Evolutionary conservation across 169 alveolate species (phyloP).

Genomic region (Miamiensis avidus): DNA sequence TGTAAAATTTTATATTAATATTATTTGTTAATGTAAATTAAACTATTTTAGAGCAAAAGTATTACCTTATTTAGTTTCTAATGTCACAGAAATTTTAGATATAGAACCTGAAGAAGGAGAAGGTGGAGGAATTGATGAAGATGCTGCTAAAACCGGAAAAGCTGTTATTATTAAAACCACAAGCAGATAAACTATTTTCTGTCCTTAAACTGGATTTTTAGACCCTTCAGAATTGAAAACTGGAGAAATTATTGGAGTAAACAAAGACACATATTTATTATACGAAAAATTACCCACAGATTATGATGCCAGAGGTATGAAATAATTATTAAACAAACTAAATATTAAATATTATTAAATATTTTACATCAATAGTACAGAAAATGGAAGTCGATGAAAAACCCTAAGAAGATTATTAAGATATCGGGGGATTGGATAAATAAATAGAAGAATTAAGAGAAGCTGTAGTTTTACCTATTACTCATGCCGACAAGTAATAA

Average conservation of each 20-base stretch:
- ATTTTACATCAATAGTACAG: conserved; percentile 79
- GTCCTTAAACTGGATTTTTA: conserved; percentile 97
- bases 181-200: conserved; percentile 93
- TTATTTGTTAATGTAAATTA: too few species aligned
- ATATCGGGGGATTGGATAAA: conserved; percentile 99
- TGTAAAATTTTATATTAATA: too few species aligned
- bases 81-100: conserved; percentile 95
- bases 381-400: conserved; percentile 99
- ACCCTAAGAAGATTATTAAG: conserved; percentile 99
- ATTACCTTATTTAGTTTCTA: conserved; percentile 99
- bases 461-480: conserved; percentile 99
- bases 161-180: conserved; percentile 81
- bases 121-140: conserved; percentile 71
- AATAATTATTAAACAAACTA: too few species aligned
- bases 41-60: background rate
- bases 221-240: conserved; percentile 92
- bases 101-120: conserved; percentile 76
- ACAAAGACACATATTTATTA: conserved; percentile 97
- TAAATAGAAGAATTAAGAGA: conserved; percentile 99
- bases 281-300: conserved; percentile 99
- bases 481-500: conserved; percentile 92
- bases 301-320: conserved; percentile 93
- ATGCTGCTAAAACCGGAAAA: conserved; percentile 51
- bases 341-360: too few species aligned
- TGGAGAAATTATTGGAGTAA: conserved; percentile 98